phyloP scores from a whole-genome alignment of 768 basidiomycete species.

The Glaciozyma antarctica region DNA sequence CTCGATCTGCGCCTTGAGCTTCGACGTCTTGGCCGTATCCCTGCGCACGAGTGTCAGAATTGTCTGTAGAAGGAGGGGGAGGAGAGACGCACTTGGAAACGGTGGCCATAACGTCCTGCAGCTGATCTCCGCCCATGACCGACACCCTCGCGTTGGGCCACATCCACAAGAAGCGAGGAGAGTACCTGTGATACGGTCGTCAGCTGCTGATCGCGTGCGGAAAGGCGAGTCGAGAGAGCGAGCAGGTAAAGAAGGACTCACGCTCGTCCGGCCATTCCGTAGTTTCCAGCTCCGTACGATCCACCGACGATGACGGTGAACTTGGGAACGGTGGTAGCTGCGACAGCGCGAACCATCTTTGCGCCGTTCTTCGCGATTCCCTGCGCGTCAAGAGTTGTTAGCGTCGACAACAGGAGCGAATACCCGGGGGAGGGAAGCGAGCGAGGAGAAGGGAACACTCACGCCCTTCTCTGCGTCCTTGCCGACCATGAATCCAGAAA shows the following conservation, averaged over 20 bases:
- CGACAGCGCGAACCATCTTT: conserved; percentile 93
- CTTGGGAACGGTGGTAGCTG: conserved; percentile 88
- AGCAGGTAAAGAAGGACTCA: not conserved
- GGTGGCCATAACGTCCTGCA: conserved; percentile 83
- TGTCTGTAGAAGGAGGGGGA: not conserved
- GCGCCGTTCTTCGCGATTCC: conserved; percentile 85
- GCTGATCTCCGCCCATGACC: conserved; percentile 89
- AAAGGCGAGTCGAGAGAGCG: not conserved
- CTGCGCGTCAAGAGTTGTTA: not conserved
- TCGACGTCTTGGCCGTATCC: conserved; percentile 11
- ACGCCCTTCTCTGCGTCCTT: conserved; percentile 84
- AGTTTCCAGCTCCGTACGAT: conserved; percentile 71
- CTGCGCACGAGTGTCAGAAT: not conserved
- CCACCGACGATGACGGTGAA: conserved; percentile 86
- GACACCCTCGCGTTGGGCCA: conserved; percentile 94
- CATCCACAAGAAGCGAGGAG: conserved; percentile 93
- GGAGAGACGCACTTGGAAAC: conserved; percentile 48
- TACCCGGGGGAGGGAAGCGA: not conserved
- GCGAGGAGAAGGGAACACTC: not conserved
- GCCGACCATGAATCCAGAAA: conserved; percentile 97
- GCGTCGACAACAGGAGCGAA: not conserved
- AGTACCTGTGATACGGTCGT: conserved; percentile 51
- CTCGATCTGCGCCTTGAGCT: conserved; percentile 59
- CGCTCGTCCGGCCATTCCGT: conserved; percentile 47
- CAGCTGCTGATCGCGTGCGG: not conserved